Conservation (phyloP, 768 basidiomycete species). For the Fomitopsis serialis region DNA sequence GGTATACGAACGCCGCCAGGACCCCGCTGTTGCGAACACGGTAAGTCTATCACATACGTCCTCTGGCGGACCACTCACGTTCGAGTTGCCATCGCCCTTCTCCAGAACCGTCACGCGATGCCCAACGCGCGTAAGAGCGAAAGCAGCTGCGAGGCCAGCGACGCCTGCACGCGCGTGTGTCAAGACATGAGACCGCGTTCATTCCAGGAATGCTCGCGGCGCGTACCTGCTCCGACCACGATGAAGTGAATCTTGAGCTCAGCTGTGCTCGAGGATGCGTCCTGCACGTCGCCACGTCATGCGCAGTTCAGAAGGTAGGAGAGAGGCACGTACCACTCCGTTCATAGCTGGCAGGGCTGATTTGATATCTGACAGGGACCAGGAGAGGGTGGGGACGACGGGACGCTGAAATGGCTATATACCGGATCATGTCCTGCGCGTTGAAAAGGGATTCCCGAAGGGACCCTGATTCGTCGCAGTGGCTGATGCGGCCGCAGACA, state of each 20-base stretch:
- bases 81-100: constrained; percentile 10
- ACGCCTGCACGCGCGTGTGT: constrained; percentile 17
- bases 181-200: not conserved
- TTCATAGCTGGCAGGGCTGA: not conserved
- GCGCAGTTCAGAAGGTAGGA: not conserved
- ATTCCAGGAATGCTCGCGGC: not conserved
- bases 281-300: not conserved
- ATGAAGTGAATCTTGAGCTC: constrained; percentile 21
- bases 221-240: constrained; percentile 25
- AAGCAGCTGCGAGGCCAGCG: constrained; percentile 27
- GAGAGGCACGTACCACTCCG: not conserved
- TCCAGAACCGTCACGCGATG: constrained; percentile 29
- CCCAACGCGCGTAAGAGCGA: constrained; percentile 25
- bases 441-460: no score
- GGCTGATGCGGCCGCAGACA: no score
- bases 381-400: not conserved
- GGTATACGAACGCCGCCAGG: constrained; percentile 26
- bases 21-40: constrained; percentile 3
- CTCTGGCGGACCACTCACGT: constrained; percentile 4
- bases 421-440: not conserved
- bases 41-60: not conserved
- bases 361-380: not conserved
- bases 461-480: no score
- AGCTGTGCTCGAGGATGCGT: not conserved
- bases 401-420: not conserved